phyloP scores from a whole-genome alignment of 441 rosid species.

The Viola pubescens region DNA sequence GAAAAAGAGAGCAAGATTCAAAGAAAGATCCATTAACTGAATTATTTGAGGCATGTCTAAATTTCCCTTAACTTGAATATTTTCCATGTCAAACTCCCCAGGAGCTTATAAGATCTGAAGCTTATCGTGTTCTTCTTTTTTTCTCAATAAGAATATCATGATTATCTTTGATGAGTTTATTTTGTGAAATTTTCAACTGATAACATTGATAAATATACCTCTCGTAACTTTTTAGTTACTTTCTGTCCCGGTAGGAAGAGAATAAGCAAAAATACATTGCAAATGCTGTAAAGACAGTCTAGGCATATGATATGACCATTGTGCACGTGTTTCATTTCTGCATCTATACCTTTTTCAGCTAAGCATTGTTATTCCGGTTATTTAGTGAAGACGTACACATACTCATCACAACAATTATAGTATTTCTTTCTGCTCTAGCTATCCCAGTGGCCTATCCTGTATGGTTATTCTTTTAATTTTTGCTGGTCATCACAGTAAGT shows the following conservation, averaged over 20 bases:
- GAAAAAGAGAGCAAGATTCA: slow-evolving; percentile 55
- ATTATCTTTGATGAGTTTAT: no score
- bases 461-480: not conserved
- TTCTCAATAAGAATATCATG: no score
- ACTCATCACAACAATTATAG: not conserved
- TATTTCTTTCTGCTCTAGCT: not conserved
- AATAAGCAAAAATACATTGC: no score
- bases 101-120: no score
- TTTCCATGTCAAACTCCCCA: no score
- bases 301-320: no score
- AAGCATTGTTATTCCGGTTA: not conserved
- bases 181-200: no score
- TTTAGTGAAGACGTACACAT: not conserved
- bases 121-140: no score
- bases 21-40: slow-evolving; percentile 67
- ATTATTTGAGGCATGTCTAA: slow-evolving; percentile 58
- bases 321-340: not conserved
- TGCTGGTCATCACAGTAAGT: not conserved
- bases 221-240: no score
- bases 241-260: no score
- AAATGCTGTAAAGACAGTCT: no score
- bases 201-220: no score
- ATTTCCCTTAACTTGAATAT: not conserved
- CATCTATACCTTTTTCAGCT: not conserved
- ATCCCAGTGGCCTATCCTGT: not conserved